Evolutionary conservation across 2,329 filamentous ascomycete species (phyloP), one percentile per base, ranked within the genome.

Genomic region (Nemania sp.): DNA sequence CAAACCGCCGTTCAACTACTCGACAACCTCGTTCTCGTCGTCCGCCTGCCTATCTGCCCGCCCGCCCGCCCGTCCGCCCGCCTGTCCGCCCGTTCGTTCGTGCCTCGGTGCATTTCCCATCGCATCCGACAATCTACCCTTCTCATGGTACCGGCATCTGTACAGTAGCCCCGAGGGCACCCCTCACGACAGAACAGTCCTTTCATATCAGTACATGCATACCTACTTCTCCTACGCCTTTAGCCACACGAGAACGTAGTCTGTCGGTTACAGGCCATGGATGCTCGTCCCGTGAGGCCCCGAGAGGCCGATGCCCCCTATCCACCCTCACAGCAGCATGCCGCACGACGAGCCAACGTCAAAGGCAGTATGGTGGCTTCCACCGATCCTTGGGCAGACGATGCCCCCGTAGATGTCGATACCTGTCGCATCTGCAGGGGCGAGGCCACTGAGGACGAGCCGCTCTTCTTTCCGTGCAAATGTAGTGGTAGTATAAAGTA

Each of bases 401-500:
- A 62, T 39, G 45, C 64, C 54, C 58, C 60, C 13, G 40, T 57
- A 34, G 71, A 74, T 65, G 67, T 70, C 64, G 91, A 96, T 72
- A 96, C 92, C n/a, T 99, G 95, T 80, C 89, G 95, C 63, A 99
- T 99, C 81, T 99, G 95, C 77, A 87, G 96, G 68, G 92, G 91
- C 54, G 96, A 99, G 76, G 92, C 86, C 57, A 90, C 90, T 1
- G 76, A 83, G 3, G 85, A 90, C 3, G 95, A 98, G 73, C 92
- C 92, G 60, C 84, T 99, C 40, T 99, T 97, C 80, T 95, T 96
- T 73, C 95, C 95, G 5, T 99, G 95, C 87, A 97, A 97, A 81
- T 99, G 95, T 80, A 97, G 92, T 73, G 95, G 95, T 59, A 98
- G 94, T 78, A 99, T 99, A 79, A 97, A 97, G 79, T 97, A 90